Conservation (phyloP, 805 yeast species). For the Cyberlindnera suaveolens region DNA sequence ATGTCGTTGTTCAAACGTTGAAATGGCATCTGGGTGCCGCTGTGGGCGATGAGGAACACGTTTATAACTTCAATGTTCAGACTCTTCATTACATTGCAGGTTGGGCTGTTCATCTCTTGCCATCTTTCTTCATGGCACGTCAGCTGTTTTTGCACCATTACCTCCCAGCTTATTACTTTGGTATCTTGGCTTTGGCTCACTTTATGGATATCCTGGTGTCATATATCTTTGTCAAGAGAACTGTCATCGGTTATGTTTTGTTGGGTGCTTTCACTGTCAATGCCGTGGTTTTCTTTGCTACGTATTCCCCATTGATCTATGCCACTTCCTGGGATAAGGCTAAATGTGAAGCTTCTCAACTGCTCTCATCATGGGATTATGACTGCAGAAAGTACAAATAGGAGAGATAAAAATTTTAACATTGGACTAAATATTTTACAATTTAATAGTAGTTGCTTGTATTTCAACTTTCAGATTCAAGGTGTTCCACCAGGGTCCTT, state of each 20-base stretch:
- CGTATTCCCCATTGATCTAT: slow-evolving; percentile 68
- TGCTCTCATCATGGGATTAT: slow-evolving; percentile 77
- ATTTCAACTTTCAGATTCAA: neutral
- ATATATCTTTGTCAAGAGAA: slow-evolving; percentile 36
- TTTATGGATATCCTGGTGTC: slow-evolving; percentile 46
- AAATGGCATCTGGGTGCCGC: slow-evolving; percentile 62
- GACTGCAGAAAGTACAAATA: slow-evolving; percentile 52
- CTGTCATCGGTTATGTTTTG: slow-evolving; percentile 35
- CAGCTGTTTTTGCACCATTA: slow-evolving; percentile 93
- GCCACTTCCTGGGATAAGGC: slow-evolving; percentile 75
- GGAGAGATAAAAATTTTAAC: neutral
- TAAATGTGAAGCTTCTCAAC: slow-evolving; percentile 56
- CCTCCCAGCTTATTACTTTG: slow-evolving; percentile 88
- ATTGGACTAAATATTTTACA: neutral
- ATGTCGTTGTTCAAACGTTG: slow-evolving; percentile 36
- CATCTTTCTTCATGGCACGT: slow-evolving; percentile 84
- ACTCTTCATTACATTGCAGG: slow-evolving; percentile 58
- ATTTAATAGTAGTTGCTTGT: neutral
- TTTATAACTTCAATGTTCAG: slow-evolving; percentile 61
- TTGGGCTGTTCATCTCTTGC: slow-evolving; percentile 65
- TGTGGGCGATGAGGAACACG: slow-evolving; percentile 43
- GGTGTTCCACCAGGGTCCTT: neutral
- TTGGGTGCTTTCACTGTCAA: slow-evolving; percentile 43
- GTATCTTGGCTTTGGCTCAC: slow-evolving; percentile 71
- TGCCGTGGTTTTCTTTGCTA: slow-evolving; percentile 48